These are phyloP conservation scores for Globisporangium polare DNA, from an alignment of 352 stramenopile species.

Conservation along the genomic window DNA sequence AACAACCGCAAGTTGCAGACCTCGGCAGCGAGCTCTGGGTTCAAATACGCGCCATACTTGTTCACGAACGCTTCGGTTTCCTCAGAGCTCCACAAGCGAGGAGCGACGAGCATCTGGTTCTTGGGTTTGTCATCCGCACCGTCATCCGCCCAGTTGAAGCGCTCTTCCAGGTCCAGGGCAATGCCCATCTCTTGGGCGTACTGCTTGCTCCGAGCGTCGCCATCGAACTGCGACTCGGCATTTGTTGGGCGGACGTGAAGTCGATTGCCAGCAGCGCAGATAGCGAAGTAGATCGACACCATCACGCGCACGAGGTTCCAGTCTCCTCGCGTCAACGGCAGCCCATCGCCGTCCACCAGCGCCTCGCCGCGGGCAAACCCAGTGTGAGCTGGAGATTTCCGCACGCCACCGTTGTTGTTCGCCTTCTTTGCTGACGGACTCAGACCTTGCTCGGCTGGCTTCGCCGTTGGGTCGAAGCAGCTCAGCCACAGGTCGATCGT, in stretches of 20 bases:
- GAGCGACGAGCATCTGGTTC: slow-evolving; percentile 11
- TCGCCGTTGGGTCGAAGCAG: slow-evolving; percentile 75
- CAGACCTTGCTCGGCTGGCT: slow-evolving; percentile 36
- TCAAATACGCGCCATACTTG: slow-evolving; percentile 85
- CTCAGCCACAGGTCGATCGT: slow-evolving; percentile 62
- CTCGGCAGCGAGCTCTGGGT: slow-evolving; percentile 76
- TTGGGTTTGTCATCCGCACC: slow-evolving; percentile 9
- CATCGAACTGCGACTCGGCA: slow-evolving; percentile 16
- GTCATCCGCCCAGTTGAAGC: slow-evolving; percentile 24
- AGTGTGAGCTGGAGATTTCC: slow-evolving; percentile 11
- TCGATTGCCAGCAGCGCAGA: slow-evolving; percentile 46
- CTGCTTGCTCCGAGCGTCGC: slow-evolving; percentile 24
- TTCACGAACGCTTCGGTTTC: slow-evolving; percentile 68
- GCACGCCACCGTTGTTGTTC: slow-evolving; percentile 19
- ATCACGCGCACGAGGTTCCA: slow-evolving; percentile 81
- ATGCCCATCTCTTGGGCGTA: slow-evolving; percentile 75
- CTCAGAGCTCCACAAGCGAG: slow-evolving; percentile 25
- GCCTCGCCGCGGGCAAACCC: slow-evolving; percentile 68
- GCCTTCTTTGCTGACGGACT: slow-evolving; percentile 20
- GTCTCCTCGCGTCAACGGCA: slow-evolving; percentile 75
- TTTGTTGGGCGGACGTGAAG: slow-evolving; percentile 44
- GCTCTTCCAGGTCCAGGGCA: slow-evolving; percentile 34
- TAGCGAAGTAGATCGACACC: slow-evolving; percentile 76
- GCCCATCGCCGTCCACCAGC: slow-evolving; percentile 67
- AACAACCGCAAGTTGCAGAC: slow-evolving; percentile 73